Base-by-base conservation (phyloP, 176 grass and related monocot species). In the Luzula sylvatica region DNA sequence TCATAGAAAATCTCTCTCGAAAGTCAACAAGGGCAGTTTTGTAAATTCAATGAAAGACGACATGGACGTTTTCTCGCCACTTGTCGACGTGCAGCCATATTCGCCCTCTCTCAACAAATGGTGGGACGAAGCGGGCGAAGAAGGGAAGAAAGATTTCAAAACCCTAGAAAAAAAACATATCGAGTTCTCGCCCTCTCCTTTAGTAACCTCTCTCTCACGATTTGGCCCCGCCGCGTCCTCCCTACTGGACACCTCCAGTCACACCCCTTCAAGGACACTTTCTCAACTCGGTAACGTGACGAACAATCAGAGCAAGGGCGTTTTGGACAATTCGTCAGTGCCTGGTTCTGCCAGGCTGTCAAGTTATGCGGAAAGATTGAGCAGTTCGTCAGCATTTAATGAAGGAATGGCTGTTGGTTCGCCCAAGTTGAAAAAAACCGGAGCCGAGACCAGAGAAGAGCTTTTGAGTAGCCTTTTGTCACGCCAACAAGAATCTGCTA, bases 11-110 rank as follows among this genome's bases (percentile, higher is more conserved):
- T 69, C 81, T 56, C 67, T 82, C 76, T 71, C 80, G 60, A 70
- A 35, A 35, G 30, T 35, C 30, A n/a, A n/a, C n/a, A 35, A 9
- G 30, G 30, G 30, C 30, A 9, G 30, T 35, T 35, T 35, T 9
- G 30, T 35, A 35, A 35, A 35, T 35, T 9, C 30, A 9, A 38
- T 87, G 20, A 98, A 90, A 72, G 86, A 98, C 79, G 92, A 98
- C 61, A 98, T 98, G 92, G 92, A 90, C 77, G 92, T 98, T 13
- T 98, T 90, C 79, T 98, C 92, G 71, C 92, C 92, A 14, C 78
- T 98, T 59, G 86, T 98, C 61, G 92, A 90, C 66, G 86, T 90
- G 35, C 92, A 98, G 48, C 86, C 92, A 78, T 86, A 86, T 65
- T 88, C 85, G 23, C 77, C 85, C 26, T 98, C 92, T 46, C 87